Evolutionary conservation across 2,329 filamentous ascomycete genomes (phyloP).

Genomic region (Aspergillus latus): DNA sequence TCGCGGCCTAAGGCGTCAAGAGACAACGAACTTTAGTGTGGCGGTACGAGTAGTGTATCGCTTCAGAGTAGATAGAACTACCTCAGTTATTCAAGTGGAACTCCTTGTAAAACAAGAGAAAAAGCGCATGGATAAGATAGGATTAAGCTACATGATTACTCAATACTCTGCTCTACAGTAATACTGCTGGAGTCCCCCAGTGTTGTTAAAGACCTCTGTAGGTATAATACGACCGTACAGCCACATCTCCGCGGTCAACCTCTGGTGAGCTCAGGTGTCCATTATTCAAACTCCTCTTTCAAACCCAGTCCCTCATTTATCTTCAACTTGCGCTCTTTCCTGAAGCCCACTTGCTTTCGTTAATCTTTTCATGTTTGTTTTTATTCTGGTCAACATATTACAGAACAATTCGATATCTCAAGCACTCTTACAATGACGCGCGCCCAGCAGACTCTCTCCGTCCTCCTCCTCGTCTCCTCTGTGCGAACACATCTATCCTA

Average conservation of each 20-base stretch:
- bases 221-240: conserved; percentile 1
- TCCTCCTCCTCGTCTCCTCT: conserved; percentile 82
- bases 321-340: neutral
- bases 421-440: conserved; percentile 71
- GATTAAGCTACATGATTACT: too few species aligned
- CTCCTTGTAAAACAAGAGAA: too few species aligned
- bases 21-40: neutral
- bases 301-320: conserved; percentile 7
- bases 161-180: too few species aligned
- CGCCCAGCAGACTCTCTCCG: conserved; percentile 86
- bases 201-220: neutral
- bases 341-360: conserved; percentile 6
- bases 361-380: neutral
- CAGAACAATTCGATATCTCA: neutral
- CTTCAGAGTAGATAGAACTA: neutral
- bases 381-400: neutral
- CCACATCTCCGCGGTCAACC: conserved; percentile 5
- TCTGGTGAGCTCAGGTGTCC: neutral
- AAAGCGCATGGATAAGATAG: too few species aligned
- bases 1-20: conserved; percentile 2
- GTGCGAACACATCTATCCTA: conserved; percentile 56
- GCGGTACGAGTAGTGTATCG: neutral
- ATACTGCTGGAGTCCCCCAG: too few species aligned
- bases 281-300: neutral
- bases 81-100: too few species aligned